phyloP scores from a whole-genome alignment of 2,329 filamentous ascomycete species.

The Passalora sequoiae region DNA sequence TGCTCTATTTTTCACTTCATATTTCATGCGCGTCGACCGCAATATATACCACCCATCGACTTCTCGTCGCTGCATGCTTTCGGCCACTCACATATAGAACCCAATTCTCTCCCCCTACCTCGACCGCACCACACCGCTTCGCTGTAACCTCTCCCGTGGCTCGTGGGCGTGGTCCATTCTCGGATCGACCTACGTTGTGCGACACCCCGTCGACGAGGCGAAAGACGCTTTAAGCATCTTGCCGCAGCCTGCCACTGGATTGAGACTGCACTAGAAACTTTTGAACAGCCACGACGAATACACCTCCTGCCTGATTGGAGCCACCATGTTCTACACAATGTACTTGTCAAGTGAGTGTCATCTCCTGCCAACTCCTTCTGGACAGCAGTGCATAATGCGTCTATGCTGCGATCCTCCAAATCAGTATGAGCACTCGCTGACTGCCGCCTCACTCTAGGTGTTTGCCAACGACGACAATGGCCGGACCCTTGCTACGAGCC shows the following conservation, averaged over 20 bases:
- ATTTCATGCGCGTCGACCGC: slow-evolving; percentile 14
- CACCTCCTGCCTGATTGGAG: slow-evolving; percentile 17
- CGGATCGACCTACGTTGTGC: slow-evolving; percentile 24
- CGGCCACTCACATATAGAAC: slow-evolving; percentile 21
- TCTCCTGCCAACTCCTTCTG: slow-evolving; percentile 22
- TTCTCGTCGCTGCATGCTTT: slow-evolving; percentile 21
- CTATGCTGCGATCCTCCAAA: slow-evolving; percentile 20
- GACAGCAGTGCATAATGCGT: slow-evolving; percentile 12
- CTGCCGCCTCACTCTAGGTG: slow-evolving; percentile 53
- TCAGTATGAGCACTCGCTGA: slow-evolving; percentile 7
- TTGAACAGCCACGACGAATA: slow-evolving; percentile 19
- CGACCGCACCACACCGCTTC: slow-evolving; percentile 12
- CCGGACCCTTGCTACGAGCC: slow-evolving; percentile 83
- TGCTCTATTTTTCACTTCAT: slow-evolving; percentile 15
- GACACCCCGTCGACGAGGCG: slow-evolving; percentile 19
- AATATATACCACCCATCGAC: slow-evolving; percentile 15
- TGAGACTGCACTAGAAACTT: slow-evolving; percentile 19
- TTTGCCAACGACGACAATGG: slow-evolving; percentile 93
- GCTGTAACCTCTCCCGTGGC: slow-evolving; percentile 14
- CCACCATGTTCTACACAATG: slow-evolving; percentile 42
- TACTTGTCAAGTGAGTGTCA: slow-evolving; percentile 53
- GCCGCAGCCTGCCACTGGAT: slow-evolving; percentile 26
- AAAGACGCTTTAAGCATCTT: slow-evolving; percentile 24
- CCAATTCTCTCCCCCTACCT: slow-evolving; percentile 12
- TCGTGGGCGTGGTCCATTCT: slow-evolving; percentile 14